A percentile compares a stretch with the other conserved stretches of the same genome.
Conservation (phyloP, 176 grass and related monocot species). For the Carex pumila region DNA sequence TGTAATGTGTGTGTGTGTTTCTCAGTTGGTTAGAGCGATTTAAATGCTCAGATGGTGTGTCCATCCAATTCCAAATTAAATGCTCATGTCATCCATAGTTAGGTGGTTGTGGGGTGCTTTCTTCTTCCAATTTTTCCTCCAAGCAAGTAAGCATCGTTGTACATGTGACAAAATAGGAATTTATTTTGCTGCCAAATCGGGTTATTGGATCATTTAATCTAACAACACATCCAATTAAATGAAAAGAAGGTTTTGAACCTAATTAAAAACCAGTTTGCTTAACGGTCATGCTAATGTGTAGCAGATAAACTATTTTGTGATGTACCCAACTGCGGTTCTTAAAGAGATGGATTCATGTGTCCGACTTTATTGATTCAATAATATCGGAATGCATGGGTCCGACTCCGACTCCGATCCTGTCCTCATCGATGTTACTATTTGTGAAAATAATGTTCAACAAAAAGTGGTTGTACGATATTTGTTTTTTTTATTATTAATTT, state of each 20-base stretch:
- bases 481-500: no score
- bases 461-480: no score
- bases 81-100: not conserved
- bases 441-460: no score
- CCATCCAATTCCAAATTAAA: not conserved
- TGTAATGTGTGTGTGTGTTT: no score
- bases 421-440: no score
- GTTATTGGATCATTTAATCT: not conserved
- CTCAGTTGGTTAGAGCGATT: no score
- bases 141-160: not conserved
- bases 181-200: not conserved
- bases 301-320: no score
- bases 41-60: not conserved
- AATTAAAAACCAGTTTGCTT: no score
- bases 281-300: no score
- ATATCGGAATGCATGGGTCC: no score
- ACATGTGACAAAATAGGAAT: not conserved
- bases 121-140: not conserved
- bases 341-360: not conserved
- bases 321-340: no score
- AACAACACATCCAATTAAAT: not conserved
- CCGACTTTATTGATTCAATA: not conserved
- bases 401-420: no score
- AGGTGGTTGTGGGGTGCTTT: not conserved
- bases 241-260: not conserved